These are phyloP conservation scores for Pyrenophora seminiperda DNA, from an alignment of 2,329 filamentous ascomycete genomes.

Conservation along the genomic window DNA sequence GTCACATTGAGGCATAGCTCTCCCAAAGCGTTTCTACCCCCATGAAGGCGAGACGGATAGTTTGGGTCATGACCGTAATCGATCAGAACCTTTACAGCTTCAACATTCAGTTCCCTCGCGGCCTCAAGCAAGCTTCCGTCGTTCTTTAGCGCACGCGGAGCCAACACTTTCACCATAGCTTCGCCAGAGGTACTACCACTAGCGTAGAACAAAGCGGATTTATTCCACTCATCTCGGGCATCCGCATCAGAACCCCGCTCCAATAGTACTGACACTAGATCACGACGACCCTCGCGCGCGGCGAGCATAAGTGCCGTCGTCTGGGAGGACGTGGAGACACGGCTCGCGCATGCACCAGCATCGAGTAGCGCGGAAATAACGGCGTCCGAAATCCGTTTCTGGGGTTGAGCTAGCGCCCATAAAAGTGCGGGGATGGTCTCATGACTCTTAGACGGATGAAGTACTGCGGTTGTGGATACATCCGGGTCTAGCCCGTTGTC, in stretches of 20 bases:
- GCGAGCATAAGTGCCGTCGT: conserved; percentile 66
- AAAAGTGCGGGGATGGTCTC: conserved; percentile 64
- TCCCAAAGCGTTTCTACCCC: conserved; percentile 66
- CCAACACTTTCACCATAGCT: conserved; percentile 50
- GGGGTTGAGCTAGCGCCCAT: conserved; percentile 67
- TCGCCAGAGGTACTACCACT: conserved; percentile 54
- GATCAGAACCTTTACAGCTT: conserved; percentile 62
- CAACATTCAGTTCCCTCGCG: conserved; percentile 62
- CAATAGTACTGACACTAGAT: conserved; percentile 63
- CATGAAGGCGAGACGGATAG: conserved; percentile 67
- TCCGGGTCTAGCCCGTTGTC: conserved; percentile 45
- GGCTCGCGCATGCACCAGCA: conserved; percentile 63
- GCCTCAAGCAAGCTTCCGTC: conserved; percentile 72
- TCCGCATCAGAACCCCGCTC: conserved; percentile 65
- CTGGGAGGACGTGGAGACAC: conserved; percentile 58
- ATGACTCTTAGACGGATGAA: conserved; percentile 55
- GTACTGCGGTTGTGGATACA: conserved; percentile 51
- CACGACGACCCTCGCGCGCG: conserved; percentile 60
- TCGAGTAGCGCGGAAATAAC: conserved; percentile 64
- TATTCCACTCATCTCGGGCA: conserved; percentile 60
- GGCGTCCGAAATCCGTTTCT: conserved; percentile 65
- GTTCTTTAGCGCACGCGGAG: conserved; percentile 63
- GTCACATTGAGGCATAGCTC: conserved; percentile 66
- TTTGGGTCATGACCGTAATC: conserved; percentile 66
- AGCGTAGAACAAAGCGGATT: conserved; percentile 65